Evolutionary conservation across 2,329 filamentous ascomycete genomes (phyloP).

Genomic region (Microcera coccophila): DNA sequence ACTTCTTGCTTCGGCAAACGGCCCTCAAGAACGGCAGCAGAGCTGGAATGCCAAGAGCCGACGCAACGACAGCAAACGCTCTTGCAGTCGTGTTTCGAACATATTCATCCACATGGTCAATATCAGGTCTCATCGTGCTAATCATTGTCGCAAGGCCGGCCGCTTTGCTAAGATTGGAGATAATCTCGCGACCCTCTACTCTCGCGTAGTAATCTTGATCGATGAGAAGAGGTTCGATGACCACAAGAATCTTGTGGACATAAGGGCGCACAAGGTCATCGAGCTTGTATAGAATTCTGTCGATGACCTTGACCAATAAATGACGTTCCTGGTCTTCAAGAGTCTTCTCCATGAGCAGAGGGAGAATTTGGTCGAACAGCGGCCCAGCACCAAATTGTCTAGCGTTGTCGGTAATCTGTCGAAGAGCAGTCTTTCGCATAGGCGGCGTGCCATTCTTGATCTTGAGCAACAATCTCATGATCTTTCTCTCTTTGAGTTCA

Average conservation of each 20-base stretch:
- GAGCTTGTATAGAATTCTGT: conserved; percentile 96
- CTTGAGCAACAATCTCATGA: conserved; percentile 93
- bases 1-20: conserved; percentile 97
- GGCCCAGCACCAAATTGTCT: conserved; percentile 91
- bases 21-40: conserved; percentile 91
- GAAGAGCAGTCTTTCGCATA: conserved; percentile 96
- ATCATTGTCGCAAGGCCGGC: conserved; percentile 98
- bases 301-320: conserved; percentile 97
- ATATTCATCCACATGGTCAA: conserved; percentile 97
- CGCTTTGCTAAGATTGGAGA: conserved; percentile 94
- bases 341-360: conserved; percentile 95
- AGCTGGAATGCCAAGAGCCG: conserved; percentile 90
- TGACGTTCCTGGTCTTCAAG: conserved; percentile 97
- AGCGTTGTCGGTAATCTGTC: conserved; percentile 96
- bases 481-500: conserved; percentile 95
- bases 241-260: conserved; percentile 96
- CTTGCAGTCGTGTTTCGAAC: conserved; percentile 96
- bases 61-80: conserved; percentile 95
- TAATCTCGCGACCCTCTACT: conserved; percentile 97
- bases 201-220: conserved; percentile 99
- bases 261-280: conserved; percentile 95
- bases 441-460: conserved; percentile 99
- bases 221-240: conserved; percentile 97
- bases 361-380: conserved; percentile 95
- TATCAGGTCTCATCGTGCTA: conserved; percentile 97